These are phyloP conservation scores for Cicer pinnatifidum DNA, from an alignment of 306 rosid species.

Conservation along the genomic window DNA sequence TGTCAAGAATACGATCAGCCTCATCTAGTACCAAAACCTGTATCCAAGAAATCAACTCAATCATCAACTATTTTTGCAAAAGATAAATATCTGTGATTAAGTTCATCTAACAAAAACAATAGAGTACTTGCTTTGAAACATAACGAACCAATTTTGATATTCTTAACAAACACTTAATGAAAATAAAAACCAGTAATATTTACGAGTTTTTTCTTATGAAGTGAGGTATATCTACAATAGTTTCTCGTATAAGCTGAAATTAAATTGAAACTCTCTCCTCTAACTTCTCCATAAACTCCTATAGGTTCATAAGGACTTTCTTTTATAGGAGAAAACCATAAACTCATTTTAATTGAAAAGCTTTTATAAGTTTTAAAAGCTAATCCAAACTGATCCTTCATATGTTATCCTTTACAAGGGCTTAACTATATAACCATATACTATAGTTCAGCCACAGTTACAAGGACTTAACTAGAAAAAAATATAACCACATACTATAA, in stretches of 20 bases:
- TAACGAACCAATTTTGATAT: neutral
- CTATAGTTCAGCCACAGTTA: neutral
- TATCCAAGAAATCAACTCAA: conserved; percentile 53
- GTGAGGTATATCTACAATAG: neutral
- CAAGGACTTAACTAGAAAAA: conserved; percentile 7
- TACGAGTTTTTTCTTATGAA: neutral
- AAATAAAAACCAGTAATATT: neutral
- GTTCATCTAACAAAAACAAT: neutral
- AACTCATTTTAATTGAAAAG: neutral
- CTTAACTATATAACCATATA: conserved; percentile 8
- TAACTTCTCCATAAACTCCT: neutral
- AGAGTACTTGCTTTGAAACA: neutral
- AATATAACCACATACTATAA: conserved; percentile 6
- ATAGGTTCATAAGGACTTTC: neutral
- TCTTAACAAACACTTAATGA: neutral
- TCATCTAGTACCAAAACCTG: conserved; percentile 93
- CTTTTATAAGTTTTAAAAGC: neutral
- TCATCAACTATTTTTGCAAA: conserved; percentile 43
- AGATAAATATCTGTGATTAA: neutral
- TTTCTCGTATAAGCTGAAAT: neutral
- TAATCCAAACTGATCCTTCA: neutral
- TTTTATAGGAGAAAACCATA: neutral
- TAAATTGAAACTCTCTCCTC: conserved; percentile 1
- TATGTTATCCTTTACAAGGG: neutral
- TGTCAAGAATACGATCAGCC: conserved; percentile 93